Percentiles rank a stretch among this genome's conserved stretches.
These are phyloP conservation scores for Decorospora gaudefroyi DNA, from an alignment of 2,329 filamentous ascomycete species.

Conservation along the genomic window DNA sequence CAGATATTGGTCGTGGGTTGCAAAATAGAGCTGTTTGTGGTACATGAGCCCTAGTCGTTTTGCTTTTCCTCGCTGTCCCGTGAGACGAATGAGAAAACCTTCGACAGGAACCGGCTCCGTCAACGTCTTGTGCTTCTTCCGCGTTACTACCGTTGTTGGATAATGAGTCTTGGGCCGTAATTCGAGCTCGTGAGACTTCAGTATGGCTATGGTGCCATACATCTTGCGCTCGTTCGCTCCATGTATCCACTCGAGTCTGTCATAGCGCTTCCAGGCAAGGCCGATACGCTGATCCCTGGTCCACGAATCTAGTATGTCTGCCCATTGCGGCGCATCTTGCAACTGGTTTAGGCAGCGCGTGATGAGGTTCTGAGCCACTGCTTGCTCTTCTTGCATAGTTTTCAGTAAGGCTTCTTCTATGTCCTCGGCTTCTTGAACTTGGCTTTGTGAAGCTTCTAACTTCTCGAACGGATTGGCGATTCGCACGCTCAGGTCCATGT, in stretches of 20 bases:
- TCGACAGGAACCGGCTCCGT: slow-evolving; percentile 66
- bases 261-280: slow-evolving; percentile 70
- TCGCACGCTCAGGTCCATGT: slow-evolving; percentile 62
- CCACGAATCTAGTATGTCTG: slow-evolving; percentile 64
- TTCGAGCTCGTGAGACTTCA: slow-evolving; percentile 68
- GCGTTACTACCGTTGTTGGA: slow-evolving; percentile 55
- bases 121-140: slow-evolving; percentile 49
- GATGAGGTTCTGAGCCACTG: slow-evolving; percentile 61
- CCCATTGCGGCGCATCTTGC: slow-evolving; percentile 61
- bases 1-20: slow-evolving; percentile 65
- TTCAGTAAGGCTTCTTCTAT: slow-evolving; percentile 53
- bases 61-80: slow-evolving; percentile 64
- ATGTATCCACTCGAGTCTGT: slow-evolving; percentile 70
- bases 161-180: slow-evolving; percentile 68
- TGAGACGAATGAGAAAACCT: slow-evolving; percentile 68
- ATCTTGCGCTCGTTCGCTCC: slow-evolving; percentile 68
- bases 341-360: slow-evolving; percentile 63
- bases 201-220: slow-evolving; percentile 71
- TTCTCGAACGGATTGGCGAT: slow-evolving; percentile 64
- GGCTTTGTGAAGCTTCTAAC: slow-evolving; percentile 52
- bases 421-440: slow-evolving; percentile 51
- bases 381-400: slow-evolving; percentile 57
- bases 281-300: slow-evolving; percentile 62
- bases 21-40: slow-evolving; percentile 69
- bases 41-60: slow-evolving; percentile 64